A percentile compares a stretch with the other conserved stretches of the same genome.
phyloP scores from a whole-genome alignment of 2,329 filamentous ascomycete species.

The Ceratocystis variospora region DNA sequence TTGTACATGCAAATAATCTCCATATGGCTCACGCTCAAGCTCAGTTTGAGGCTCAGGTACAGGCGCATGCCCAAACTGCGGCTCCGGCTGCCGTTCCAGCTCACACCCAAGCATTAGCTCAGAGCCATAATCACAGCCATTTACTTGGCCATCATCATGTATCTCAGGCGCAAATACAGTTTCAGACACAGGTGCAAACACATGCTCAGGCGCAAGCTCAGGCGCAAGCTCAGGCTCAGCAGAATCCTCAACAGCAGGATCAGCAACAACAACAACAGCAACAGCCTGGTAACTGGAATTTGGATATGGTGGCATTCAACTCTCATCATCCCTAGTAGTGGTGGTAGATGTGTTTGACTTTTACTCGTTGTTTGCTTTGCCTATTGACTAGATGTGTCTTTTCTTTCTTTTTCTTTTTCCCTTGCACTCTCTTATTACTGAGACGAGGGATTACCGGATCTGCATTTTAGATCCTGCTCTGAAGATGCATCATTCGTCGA shows the following conservation, averaged over 20 bases:
- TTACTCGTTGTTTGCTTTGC: neutral
- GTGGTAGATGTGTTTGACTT: neutral
- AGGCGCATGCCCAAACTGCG: neutral
- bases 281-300: neutral
- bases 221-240: too few species aligned
- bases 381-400: neutral
- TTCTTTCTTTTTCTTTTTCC: too few species aligned
- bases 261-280: neutral
- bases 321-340: neutral
- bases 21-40: neutral
- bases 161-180: neutral
- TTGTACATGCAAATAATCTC: too few species aligned
- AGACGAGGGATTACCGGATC: too few species aligned
- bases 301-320: neutral
- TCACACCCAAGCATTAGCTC: neutral
- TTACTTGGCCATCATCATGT: neutral
- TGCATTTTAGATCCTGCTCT: neutral
- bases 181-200: neutral
- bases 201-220: neutral
- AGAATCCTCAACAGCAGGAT: neutral
- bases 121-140: neutral
- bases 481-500: neutral
- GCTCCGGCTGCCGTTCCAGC: neutral
- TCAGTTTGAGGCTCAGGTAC: neutral
- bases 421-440: too few species aligned